Evolutionary conservation across 345 rosid genomes (phyloP).

Genomic region (Brassica incana): DNA sequence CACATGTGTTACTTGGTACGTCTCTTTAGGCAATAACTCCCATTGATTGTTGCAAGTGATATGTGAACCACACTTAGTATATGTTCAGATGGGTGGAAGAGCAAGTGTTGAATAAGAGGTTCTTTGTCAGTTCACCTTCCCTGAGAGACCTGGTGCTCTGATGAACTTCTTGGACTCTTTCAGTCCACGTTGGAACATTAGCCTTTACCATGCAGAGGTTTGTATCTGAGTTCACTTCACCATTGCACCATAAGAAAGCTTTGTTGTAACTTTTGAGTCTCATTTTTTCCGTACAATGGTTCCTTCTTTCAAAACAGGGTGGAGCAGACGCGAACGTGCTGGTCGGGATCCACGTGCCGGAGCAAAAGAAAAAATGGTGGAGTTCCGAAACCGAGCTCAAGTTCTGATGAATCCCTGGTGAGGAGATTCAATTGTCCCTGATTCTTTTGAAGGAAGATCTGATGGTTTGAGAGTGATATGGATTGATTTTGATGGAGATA

Average conservation of each 20-base stretch:
- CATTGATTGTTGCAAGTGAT: slow-evolving; percentile 5
- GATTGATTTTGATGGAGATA: too few relatives aligned
- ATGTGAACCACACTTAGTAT: neutral
- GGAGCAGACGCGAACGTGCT: slow-evolving; percentile 87
- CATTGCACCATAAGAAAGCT: neutral
- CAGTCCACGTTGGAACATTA: slow-evolving; percentile 95
- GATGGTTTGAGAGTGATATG: too few relatives aligned
- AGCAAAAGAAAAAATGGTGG: slow-evolving; percentile 51
- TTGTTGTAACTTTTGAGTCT: neutral
- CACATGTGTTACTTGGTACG: slow-evolving; percentile 65
- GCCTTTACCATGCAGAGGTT: slow-evolving; percentile 82
- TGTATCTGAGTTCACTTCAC: neutral
- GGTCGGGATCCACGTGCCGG: slow-evolving; percentile 72
- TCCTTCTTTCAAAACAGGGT: slow-evolving; percentile 53
- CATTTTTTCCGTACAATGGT: slow-evolving; percentile 14
- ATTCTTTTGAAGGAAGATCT: too few relatives aligned
- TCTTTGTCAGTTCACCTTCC: slow-evolving; percentile 77
- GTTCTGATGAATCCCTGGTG: neutral
- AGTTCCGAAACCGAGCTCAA: slow-evolving; percentile 54
- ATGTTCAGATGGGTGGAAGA: slow-evolving; percentile 83
- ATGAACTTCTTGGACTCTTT: slow-evolving; percentile 88
- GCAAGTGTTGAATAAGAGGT: slow-evolving; percentile 63
- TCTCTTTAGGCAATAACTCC: neutral
- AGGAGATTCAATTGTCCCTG: too few relatives aligned
- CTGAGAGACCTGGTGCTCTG: slow-evolving; percentile 33